Percentiles rank a stretch among this genome's conserved stretches.
Evolutionary conservation across 257 asterid species (phyloP).

Genomic region (Solanum habrochaites): DNA sequence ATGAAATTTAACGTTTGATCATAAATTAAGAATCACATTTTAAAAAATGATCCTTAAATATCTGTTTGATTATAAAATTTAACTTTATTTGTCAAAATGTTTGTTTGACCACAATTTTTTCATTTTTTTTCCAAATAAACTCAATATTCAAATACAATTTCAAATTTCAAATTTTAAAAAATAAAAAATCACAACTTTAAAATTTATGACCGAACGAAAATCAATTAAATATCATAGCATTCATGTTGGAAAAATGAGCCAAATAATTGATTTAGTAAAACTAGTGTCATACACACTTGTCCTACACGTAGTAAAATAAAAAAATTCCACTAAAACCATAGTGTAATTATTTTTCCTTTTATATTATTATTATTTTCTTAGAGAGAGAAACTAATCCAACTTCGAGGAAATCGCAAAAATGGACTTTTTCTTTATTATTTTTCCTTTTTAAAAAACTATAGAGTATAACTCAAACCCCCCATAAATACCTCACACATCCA

Average conservation of each 20-base stretch:
- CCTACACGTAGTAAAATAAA: neutral
- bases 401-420: conserved; percentile 28
- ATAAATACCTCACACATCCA: conserved; percentile 39
- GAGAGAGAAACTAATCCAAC: conserved; percentile 8
- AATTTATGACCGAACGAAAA: neutral
- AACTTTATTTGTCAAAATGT: no score
- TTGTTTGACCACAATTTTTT: neutral
- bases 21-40: neutral
- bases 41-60: no score
- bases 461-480: neutral
- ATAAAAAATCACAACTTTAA: no score
- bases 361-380: neutral
- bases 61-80: no score
- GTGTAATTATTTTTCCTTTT: neutral
- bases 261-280: neutral
- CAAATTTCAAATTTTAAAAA: no score
- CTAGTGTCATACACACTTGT: neutral
- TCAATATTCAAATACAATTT: neutral
- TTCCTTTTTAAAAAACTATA: neutral
- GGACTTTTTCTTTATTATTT: neutral
- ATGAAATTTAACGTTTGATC: neutral
- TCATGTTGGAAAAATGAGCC: neutral
- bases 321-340: neutral
- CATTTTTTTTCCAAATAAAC: neutral
- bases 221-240: no score